These are phyloP conservation scores for Aspergillus ostianus DNA, from an alignment of 495 filamentous ascomycete species.

Conservation along the genomic window DNA sequence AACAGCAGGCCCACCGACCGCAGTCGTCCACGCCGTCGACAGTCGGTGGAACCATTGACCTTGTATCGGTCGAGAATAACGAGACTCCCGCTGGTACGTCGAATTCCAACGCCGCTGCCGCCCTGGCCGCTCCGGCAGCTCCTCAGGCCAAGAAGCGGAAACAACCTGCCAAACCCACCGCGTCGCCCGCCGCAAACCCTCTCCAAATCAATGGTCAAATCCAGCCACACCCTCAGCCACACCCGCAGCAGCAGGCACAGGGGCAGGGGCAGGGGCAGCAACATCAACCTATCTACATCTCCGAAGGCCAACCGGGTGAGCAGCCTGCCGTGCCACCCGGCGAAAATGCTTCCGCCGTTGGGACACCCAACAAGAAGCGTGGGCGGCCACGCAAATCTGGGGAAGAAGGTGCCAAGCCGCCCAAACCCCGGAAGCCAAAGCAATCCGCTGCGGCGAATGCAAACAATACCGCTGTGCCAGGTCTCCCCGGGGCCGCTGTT, in stretches of 20 bases:
- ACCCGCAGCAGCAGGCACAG: too few relatives aligned
- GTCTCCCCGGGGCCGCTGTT: not conserved
- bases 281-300: not conserved
- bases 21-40: constrained; percentile 21
- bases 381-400: constrained; percentile 24
- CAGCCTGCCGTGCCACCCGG: not conserved
- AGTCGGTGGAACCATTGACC: constrained; percentile 6
- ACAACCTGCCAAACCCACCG: constrained; percentile 2
- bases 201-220: constrained; percentile 15
- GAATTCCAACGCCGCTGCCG: constrained; percentile 1
- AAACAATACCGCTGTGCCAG: not conserved
- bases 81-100: constrained; percentile 11
- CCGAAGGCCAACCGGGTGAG: not conserved
- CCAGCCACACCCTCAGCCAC: not conserved
- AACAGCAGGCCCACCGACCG: not conserved
- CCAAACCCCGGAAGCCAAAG: constrained; percentile 18
- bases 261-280: not conserved
- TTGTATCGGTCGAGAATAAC: not conserved
- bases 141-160: not conserved
- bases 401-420: constrained; percentile 16
- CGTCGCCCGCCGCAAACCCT: not conserved
- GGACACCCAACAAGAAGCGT: constrained; percentile 15
- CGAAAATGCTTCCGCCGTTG: not conserved
- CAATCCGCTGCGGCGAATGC: not conserved
- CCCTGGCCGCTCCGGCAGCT: constrained; percentile 10